phyloP scores from a whole-genome alignment of 352 stramenopile genomes.

The Pythium insidiosum region DNA sequence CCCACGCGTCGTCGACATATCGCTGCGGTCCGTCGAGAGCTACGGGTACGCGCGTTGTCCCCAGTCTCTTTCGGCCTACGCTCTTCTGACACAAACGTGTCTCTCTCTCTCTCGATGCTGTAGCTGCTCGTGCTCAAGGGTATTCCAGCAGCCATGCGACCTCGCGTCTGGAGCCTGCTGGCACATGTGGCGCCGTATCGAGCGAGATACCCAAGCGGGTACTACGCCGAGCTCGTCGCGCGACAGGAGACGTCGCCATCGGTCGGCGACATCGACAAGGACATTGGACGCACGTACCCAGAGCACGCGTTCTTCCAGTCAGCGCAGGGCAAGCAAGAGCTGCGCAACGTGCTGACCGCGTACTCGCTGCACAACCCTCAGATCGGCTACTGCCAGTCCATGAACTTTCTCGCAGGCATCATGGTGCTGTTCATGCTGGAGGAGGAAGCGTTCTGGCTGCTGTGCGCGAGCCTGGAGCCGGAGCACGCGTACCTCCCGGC shows the following conservation, averaged over 20 bases:
- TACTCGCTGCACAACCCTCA: conserved; percentile 47
- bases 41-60: conserved; percentile 15
- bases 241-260: conserved; percentile 17
- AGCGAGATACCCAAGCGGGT: conserved; percentile 13
- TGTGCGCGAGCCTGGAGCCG: conserved; percentile 62
- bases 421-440: conserved; percentile 61
- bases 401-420: conserved; percentile 74
- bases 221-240: conserved; percentile 23
- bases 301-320: conserved; percentile 53
- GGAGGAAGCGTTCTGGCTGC: conserved; percentile 75
- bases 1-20: no score
- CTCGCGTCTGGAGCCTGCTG: conserved; percentile 30
- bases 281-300: conserved; percentile 52
- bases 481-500: conserved; percentile 49
- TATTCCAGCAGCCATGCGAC: conserved; percentile 29
- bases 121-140: conserved; percentile 33
- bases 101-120: no score
- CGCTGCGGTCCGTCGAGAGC: no score
- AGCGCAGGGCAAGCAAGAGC: conserved; percentile 29
- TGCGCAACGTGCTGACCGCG: conserved; percentile 42
- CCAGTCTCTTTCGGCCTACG: no score
- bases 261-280: conserved; percentile 52
- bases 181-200: conserved; percentile 25
- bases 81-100: not conserved
- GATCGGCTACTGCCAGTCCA: conserved; percentile 67